phyloP scores from a whole-genome alignment of 257 asterid genomes.

The Solanum verrucosum region DNA sequence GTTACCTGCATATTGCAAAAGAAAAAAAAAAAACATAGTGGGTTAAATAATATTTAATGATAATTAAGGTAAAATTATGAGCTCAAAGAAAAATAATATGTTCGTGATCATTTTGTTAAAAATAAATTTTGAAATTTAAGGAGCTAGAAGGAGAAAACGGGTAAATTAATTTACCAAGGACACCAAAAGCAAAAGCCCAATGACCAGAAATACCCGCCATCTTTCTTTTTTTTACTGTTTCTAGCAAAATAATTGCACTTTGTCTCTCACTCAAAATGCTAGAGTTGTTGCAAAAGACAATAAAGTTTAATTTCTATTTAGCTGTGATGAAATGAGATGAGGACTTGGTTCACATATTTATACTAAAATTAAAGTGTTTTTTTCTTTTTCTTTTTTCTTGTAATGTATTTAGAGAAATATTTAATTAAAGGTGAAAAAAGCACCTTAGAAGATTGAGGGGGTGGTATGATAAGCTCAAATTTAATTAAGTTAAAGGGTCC shows the following conservation, averaged over 20 bases:
- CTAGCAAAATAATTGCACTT: not conserved
- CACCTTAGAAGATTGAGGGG: not conserved
- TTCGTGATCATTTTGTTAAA: not conserved
- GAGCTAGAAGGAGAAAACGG: not conserved
- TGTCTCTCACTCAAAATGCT: not conserved
- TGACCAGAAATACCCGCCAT: conserved; percentile 3
- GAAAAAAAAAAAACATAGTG: not conserved
- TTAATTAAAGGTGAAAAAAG: not conserved
- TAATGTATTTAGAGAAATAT: not conserved
- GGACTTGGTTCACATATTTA: not conserved
- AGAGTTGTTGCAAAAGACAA: not conserved
- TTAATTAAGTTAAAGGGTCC: not conserved
- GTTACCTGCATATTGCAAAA: conserved; percentile 29
- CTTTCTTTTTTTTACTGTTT: not conserved
- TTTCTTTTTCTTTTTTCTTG: not conserved
- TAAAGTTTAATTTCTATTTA: not conserved
- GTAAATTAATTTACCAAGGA: conserved; percentile 20
- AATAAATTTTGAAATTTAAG: too few relatives aligned
- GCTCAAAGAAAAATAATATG: not conserved
- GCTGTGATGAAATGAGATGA: not conserved
- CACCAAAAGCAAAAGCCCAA: conserved; percentile 40
- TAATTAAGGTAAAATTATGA: not conserved
- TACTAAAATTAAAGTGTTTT: not conserved
- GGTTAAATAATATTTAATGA: not conserved
- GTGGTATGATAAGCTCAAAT: not conserved